Evolutionary conservation across 2,329 filamentous ascomycete species (phyloP).

Genomic region (Pseudocercospora macadamiae): DNA sequence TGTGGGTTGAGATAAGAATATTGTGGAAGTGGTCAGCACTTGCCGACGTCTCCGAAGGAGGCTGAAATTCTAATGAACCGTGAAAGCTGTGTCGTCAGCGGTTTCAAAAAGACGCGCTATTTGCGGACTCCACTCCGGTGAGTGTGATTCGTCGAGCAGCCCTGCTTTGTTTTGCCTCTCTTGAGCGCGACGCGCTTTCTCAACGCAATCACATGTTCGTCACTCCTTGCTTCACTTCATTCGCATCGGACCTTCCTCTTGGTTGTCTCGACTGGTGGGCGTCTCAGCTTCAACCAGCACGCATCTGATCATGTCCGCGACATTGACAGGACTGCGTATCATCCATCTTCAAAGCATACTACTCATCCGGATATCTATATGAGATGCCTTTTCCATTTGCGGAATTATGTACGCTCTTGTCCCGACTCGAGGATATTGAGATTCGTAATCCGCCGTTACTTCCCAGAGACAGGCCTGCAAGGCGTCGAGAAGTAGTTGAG

Average conservation of each 20-base stretch:
- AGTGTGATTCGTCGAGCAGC: not conserved
- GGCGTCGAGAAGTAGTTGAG: constrained; percentile 47
- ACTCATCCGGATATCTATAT: not conserved
- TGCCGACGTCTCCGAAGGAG: not conserved
- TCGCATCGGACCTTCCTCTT: not conserved
- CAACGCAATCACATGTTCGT: constrained; percentile 2
- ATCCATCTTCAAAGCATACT: constrained; percentile 5
- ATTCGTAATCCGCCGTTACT: constrained; percentile 46
- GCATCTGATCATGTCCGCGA: not conserved
- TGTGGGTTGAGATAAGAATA: not conserved
- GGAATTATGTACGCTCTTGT: constrained; percentile 74
- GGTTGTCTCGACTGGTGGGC: not conserved
- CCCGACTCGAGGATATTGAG: constrained; percentile 62
- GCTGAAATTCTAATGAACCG: not conserved
- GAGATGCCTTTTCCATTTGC: constrained; percentile 68
- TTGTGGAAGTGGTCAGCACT: not conserved
- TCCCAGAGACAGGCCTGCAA: constrained; percentile 32
- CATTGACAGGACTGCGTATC: not conserved
- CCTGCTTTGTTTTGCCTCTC: not conserved
- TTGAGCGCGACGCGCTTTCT: not conserved
- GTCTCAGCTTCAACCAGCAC: not conserved
- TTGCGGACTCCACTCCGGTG: not conserved
- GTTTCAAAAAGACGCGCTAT: not conserved
- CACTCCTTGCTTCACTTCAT: not conserved
- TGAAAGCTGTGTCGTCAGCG: not conserved